Conservation (phyloP, 768 basidiomycete genomes). For the Boletus rubescentipes region DNA sequence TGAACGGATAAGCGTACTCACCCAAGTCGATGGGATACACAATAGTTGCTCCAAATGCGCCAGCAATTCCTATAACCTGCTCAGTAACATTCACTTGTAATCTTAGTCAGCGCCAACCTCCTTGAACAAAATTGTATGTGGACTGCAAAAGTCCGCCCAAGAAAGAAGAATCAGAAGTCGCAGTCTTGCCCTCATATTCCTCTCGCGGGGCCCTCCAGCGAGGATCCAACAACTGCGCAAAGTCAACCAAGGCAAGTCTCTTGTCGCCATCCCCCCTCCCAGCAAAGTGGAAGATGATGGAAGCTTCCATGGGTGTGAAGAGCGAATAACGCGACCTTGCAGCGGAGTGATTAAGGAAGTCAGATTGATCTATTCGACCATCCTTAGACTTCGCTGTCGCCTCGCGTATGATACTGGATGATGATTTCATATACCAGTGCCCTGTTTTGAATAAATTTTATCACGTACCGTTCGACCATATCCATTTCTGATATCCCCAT, state of each 20-base stretch:
- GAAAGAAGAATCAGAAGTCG: conserved; percentile 40
- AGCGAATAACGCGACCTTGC: conserved; percentile 88
- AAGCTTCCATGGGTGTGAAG: conserved; percentile 98
- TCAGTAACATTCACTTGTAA: conserved; percentile 12
- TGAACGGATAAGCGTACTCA: conserved; percentile 38
- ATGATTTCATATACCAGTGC: conserved; percentile 1
- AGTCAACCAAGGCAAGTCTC: conserved; percentile 84
- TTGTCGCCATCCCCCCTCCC: conserved; percentile 69
- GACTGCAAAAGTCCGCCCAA: conserved; percentile 64
- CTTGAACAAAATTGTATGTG: conserved; percentile 83
- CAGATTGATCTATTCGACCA: conserved; percentile 92
- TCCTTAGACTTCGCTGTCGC: conserved; percentile 90
- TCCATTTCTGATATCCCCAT: conserved; percentile 72
- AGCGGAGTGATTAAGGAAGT: conserved; percentile 89
- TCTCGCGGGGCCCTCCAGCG: conserved; percentile 78
- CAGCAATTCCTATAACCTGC: conserved; percentile 69
- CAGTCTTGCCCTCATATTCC: conserved; percentile 37
- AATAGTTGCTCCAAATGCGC: conserved; percentile 93
- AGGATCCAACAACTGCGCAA: conserved; percentile 89
- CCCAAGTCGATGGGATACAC: conserved; percentile 97
- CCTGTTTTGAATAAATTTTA: background rate
- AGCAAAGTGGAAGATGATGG: conserved; percentile 97
- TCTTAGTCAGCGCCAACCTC: conserved; percentile 49
- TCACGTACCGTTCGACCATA: conserved; percentile 77
- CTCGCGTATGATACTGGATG: conserved; percentile 76